phyloP scores from a whole-genome alignment of 2,329 filamentous ascomycete genomes.

The Clonostachys sp. region DNA sequence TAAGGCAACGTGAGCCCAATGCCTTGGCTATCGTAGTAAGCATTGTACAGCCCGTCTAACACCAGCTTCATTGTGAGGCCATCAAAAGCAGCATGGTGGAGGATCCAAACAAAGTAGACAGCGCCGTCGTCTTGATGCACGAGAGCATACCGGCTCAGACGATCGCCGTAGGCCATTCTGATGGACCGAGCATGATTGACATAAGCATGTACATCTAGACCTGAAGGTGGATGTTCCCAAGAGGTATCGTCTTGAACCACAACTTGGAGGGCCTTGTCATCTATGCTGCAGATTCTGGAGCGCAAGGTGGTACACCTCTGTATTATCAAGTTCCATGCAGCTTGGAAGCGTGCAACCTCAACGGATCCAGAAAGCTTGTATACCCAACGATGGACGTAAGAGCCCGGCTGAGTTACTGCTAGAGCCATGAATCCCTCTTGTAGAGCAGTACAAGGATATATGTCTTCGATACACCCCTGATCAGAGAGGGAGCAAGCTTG shows the following conservation, averaged over 20 bases:
- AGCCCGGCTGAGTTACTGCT: conserved; percentile 16
- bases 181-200: conserved; percentile 61
- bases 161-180: background rate
- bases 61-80: background rate
- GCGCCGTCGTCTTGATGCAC: background rate
- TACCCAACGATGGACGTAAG: conserved; percentile 22
- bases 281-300: conserved; percentile 4
- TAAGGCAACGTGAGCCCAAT: background rate
- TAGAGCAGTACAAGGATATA: conserved; percentile 22
- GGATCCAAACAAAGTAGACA: background rate
- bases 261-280: conserved; percentile 4
- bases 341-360: conserved; percentile 7
- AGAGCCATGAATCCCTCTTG: conserved; percentile 28
- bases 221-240: conserved; percentile 13
- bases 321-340: conserved; percentile 4
- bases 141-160: conserved; percentile 1
- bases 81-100: conserved; percentile 1
- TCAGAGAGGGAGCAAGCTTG: background rate
- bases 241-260: conserved; percentile 2
- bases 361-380: conserved; percentile 9
- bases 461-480: background rate
- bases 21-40: background rate
- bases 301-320: conserved; percentile 1
- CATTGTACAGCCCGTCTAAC: background rate
- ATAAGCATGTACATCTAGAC: conserved; percentile 62